A percentile compares a stretch with the other conserved stretches of the same genome.
These are phyloP conservation scores for Podospora sp. DNA, from an alignment of 495 filamentous ascomycete genomes.

Conservation along the genomic window DNA sequence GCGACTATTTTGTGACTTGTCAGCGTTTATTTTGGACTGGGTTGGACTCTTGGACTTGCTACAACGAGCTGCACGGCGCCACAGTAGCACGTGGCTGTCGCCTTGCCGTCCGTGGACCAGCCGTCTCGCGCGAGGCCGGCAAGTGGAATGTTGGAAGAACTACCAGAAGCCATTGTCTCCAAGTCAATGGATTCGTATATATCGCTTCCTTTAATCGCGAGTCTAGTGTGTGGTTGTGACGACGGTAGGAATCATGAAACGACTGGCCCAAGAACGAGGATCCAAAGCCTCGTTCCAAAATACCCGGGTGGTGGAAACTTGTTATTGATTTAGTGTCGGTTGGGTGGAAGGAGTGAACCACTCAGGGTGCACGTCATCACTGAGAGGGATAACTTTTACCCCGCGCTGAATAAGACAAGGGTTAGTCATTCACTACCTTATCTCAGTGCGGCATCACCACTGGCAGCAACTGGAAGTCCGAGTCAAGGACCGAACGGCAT, in stretches of 20 bases:
- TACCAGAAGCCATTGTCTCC: conserved; percentile 18
- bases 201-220: not conserved
- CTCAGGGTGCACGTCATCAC: not conserved
- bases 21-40: not conserved
- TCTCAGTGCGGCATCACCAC: not conserved
- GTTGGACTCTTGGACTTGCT: conserved; percentile 34
- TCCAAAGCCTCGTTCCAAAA: too few relatives aligned
- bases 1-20: conserved; percentile 13
- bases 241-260: conserved; percentile 5
- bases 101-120: conserved; percentile 46
- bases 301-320: not conserved
- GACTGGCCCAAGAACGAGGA: too few relatives aligned
- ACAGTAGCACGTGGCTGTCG: conserved; percentile 59
- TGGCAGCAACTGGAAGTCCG: too few relatives aligned
- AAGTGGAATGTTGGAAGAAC: conserved; percentile 28
- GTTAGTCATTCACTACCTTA: conserved; percentile 1
- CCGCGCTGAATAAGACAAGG: not conserved
- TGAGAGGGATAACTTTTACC: not conserved
- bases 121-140: conserved; percentile 36
- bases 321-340: not conserved
- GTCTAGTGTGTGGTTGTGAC: not conserved
- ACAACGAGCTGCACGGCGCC: conserved; percentile 58
- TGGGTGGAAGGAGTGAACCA: not conserved
- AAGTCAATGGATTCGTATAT: not conserved
- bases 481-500: conserved; percentile 2